Evolutionary conservation across 495 filamentous ascomycete genomes (phyloP), one percentile per base, ranked within the genome.

Genomic region (Aspergillus affinis): DNA sequence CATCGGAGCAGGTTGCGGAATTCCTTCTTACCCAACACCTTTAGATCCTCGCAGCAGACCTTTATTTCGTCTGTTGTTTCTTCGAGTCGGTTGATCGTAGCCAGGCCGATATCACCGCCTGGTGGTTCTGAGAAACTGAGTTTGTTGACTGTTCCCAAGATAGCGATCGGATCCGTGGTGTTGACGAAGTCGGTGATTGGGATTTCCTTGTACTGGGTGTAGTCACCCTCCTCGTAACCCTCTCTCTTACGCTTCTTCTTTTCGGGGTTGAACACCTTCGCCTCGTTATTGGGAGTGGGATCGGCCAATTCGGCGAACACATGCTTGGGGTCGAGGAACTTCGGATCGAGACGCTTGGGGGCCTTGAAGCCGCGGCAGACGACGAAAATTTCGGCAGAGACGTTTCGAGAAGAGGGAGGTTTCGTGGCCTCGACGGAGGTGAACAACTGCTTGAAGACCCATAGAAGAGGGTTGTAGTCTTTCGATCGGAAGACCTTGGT

Each of bases 401-500:
- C 94, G 62, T 93, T 97, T 76, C 94, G 82, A 2, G 91, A 96
- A 4, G 93, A 97, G 5, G 94, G 94, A 13, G 94, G 94, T 74
- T 98, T 98, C 9, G 94, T 98, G 6, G 94, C 92, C 67, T 98
- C 92, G 53, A 98, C 94, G 49, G 93, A 93, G 27, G 80, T 82
- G 79, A 98, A 98, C 3, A 98, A 81, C 72, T 98, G 95, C 66
- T 96, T 96, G 81, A 97, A 95, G 47, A 98, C 93, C 94, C 94
- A 99, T 50, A 97, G 84, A 49, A 99, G 78, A 50, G 90, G 85
- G 71, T 97, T 97, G 81, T 96, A 97, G 72, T 98, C 93, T 68
- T 96, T 96, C n/a, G 90, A 95, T 59, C 94, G 75, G 80, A 99
- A 99, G 27, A 99, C 90, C 70, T 99, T 99, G 48, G 94, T 99